Base-by-base conservation (phyloP, 2,329 filamentous ascomycete genomes). In the Drechslerella stenobrocha region DNA sequence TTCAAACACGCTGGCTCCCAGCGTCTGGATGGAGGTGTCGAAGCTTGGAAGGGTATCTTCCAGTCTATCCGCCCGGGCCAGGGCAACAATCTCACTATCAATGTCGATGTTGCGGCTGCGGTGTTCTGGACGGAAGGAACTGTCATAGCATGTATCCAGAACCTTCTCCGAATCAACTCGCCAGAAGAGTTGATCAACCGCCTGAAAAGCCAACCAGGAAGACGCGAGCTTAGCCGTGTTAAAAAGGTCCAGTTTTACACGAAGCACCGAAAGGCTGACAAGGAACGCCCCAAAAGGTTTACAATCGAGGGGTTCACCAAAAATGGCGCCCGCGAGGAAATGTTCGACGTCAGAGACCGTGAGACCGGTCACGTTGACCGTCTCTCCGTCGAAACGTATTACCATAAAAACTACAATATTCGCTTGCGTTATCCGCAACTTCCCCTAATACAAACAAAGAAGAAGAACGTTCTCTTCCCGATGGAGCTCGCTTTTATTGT, bases 61-160 rank as follows among this genome's bases (percentile, higher is more conserved):
- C 85, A 90, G 7, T 90, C 91, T 0, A 85, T 96, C 52, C 84
- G 90, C 40, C 74, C 70, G 70, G 75, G 28, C 45, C 77, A 79
- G 1, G 81, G 83, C 28, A 81, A 83, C 23, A 84, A 83, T 6
- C 80, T 97, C 3, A 84, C 88, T 0, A 79, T 98, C 74, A 97
- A 96, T 72, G 84, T 95, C 8, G 92, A 98, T 73, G 87, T 96
- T 26, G 87, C 91, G 59, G 96, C 97, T 74, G 88, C 89, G 0
- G 88, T 88, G 9, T 98, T 98, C 78, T 97, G 89, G 87, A 81
- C 79, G 34, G 60, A 75, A 37, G 71, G 3, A 45, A 70, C 11
- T 71, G 74, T 76, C 76, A 35, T 69, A 50, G 72, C 72, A 51
- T 72, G 72, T 15, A 23, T 56, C 30, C 51, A 52, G 22, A 63